phyloP scores from a whole-genome alignment of 1,284 basidiomycete genomes.

The Tylopilus orsonianus region DNA sequence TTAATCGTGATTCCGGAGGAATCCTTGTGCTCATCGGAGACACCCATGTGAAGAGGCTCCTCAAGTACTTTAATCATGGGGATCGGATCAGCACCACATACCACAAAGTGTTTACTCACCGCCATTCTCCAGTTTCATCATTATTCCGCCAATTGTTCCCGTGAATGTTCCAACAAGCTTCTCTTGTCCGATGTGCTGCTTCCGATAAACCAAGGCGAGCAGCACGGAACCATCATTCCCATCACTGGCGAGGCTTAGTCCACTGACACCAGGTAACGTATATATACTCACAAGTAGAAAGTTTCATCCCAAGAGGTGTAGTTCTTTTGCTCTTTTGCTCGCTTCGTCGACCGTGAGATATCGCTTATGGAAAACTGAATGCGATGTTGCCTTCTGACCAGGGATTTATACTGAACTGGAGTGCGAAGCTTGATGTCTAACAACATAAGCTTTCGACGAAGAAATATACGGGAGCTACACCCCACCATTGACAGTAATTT shows the following conservation, averaged over 20 bases:
- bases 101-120: slow-evolving; percentile 9
- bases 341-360: slow-evolving; percentile 12
- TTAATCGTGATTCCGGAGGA: slow-evolving; percentile 13
- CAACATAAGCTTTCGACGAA: background rate
- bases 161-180: slow-evolving; percentile 14
- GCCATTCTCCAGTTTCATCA: slow-evolving; percentile 15
- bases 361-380: slow-evolving; percentile 12
- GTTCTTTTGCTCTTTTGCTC: slow-evolving; percentile 10
- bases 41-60: slow-evolving; percentile 6
- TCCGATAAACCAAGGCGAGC: slow-evolving; percentile 13
- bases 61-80: slow-evolving; percentile 17
- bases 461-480: too few relatives aligned
- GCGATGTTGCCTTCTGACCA: slow-evolving; percentile 14
- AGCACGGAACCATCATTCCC: slow-evolving; percentile 13
- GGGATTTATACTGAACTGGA: slow-evolving; percentile 1
- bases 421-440: slow-evolving; percentile 19
- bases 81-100: slow-evolving; percentile 2
- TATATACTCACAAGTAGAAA: slow-evolving; percentile 22
- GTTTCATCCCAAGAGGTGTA: slow-evolving; percentile 14
- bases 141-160: slow-evolving; percentile 10
- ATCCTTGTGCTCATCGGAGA: background rate
- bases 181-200: slow-evolving; percentile 1
- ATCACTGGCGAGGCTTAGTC: slow-evolving; percentile 15
- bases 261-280: background rate
- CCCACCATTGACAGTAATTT: slow-evolving; percentile 17